Percentiles rank a stretch among this genome's conserved stretches.
Conservation (phyloP, 257 asterid genomes). For the Solanum dulcamara region DNA sequence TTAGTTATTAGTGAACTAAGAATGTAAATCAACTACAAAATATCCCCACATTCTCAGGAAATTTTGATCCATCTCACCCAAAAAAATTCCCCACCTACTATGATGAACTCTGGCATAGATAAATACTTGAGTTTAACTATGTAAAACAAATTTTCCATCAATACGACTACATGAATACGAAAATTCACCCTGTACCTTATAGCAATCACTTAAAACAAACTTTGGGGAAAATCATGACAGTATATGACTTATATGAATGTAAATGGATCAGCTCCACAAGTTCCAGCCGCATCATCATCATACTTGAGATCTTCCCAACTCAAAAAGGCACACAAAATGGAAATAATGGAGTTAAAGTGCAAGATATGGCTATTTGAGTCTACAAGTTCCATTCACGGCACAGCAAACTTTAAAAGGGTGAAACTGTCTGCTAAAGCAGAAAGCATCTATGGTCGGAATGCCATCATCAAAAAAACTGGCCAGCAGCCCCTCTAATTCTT, state of each 20-base stretch:
- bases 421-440: background rate
- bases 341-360: constrained; percentile 5
- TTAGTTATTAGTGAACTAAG: background rate
- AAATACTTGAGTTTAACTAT: background rate
- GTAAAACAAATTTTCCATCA: background rate
- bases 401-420: constrained; percentile 2
- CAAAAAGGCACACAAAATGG: background rate
- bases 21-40: background rate
- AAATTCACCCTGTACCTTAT: background rate
- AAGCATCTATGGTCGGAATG: constrained; percentile 3
- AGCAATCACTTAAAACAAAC: background rate
- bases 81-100: background rate
- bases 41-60: background rate
- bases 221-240: background rate
- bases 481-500: constrained; percentile 18
- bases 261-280: background rate
- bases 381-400: background rate
- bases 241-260: background rate
- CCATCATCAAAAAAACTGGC: constrained; percentile 24
- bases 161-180: background rate
- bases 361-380: constrained; percentile 7
- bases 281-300: constrained; percentile 17
- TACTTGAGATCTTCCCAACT: constrained; percentile 15
- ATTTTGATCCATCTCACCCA: too few relatives aligned
- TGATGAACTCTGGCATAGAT: background rate